A percentile compares a stretch with the other conserved stretches of the same genome.
Evolutionary conservation across 2,329 filamentous ascomycete species (phyloP).

Genomic region (Colletotrichum eleusines): DNA sequence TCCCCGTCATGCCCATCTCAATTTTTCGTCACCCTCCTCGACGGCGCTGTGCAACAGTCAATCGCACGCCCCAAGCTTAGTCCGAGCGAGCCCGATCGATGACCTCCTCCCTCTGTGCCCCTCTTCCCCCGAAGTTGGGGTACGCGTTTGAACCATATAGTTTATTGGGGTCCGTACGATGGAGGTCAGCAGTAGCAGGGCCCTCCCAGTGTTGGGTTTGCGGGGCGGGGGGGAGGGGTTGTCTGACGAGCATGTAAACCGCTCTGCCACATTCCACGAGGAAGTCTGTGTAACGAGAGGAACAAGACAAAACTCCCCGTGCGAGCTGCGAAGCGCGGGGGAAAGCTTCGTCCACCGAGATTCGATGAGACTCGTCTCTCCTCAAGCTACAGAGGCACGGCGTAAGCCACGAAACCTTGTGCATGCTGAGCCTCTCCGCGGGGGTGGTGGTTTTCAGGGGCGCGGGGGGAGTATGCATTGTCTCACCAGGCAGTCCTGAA

Average conservation of each 20-base stretch:
- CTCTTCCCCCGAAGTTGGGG: conserved; percentile 23
- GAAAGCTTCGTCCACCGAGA: neutral
- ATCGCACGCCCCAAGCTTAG: conserved; percentile 24
- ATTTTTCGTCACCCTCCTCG: neutral
- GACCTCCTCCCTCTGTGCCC: neutral
- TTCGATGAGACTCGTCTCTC: conserved; percentile 15
- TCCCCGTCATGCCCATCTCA: conserved; percentile 23
- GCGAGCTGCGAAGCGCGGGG: conserved; percentile 20
- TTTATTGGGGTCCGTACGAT: conserved; percentile 14
- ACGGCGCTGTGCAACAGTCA: conserved; percentile 15
- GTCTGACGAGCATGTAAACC: conserved; percentile 14
- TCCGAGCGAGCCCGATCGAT: conserved; percentile 28
- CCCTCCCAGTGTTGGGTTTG: conserved; percentile 19
- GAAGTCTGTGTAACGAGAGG: neutral
- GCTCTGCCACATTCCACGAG: conserved; percentile 18
- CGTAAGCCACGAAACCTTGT: conserved; percentile 15
- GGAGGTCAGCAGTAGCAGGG: conserved; percentile 4
- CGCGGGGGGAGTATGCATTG: neutral
- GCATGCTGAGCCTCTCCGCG: conserved; percentile 12
- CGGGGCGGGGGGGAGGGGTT: neutral
- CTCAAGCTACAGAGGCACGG: neutral
- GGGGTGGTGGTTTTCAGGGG: neutral
- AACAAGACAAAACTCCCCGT: conserved; percentile 10
- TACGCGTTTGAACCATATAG: conserved; percentile 16
- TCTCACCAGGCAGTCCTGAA: neutral